Percentiles rank a stretch among this genome's conserved stretches.
phyloP scores from a whole-genome alignment of 2,329 filamentous ascomycete species.

The Eutypa lata region DNA sequence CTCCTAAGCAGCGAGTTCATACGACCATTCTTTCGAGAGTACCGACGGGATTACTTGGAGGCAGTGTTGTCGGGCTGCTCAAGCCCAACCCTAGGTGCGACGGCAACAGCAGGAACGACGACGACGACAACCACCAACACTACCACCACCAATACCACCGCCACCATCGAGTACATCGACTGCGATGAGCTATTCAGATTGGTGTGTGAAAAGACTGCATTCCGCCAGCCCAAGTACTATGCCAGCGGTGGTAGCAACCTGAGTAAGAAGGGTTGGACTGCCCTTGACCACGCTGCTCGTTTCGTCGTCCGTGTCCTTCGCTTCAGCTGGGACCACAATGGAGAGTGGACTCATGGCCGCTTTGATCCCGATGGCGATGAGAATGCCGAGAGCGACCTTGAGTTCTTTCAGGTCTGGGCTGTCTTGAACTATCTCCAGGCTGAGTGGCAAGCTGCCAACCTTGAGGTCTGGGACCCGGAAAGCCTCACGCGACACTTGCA shows the following conservation, averaged over 20 bases:
- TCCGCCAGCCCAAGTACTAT: conserved; percentile 13
- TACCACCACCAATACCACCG: too few species aligned
- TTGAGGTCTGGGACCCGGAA: conserved; percentile 18
- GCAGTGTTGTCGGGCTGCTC: conserved; percentile 2
- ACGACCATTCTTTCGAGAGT: conserved; percentile 26
- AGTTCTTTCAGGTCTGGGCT: conserved; percentile 27
- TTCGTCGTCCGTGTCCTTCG: conserved; percentile 24
- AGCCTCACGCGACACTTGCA: conserved; percentile 3
- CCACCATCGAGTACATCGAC: conserved; percentile 12
- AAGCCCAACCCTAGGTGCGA: too few species aligned
- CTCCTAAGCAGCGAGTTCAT: conserved; percentile 20
- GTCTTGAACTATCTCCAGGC: conserved; percentile 24
- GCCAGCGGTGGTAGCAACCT: background rate
- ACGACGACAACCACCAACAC: too few species aligned
- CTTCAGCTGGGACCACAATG: conserved; percentile 23
- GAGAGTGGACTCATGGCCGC: conserved; percentile 21
- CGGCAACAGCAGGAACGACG: too few species aligned
- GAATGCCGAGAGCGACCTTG: conserved; percentile 21
- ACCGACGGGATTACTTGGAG: conserved; percentile 24
- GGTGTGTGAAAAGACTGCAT: conserved; percentile 15
- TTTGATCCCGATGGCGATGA: conserved; percentile 21
- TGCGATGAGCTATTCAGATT: conserved; percentile 16
- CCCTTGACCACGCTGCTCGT: conserved; percentile 23
- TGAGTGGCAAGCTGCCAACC: conserved; percentile 26
- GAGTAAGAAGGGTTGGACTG: conserved; percentile 20